Evolutionary conservation across 768 basidiomycete genomes (phyloP), one percentile per base, ranked within the genome.

Genomic region (Hirschioporus abietinus): DNA sequence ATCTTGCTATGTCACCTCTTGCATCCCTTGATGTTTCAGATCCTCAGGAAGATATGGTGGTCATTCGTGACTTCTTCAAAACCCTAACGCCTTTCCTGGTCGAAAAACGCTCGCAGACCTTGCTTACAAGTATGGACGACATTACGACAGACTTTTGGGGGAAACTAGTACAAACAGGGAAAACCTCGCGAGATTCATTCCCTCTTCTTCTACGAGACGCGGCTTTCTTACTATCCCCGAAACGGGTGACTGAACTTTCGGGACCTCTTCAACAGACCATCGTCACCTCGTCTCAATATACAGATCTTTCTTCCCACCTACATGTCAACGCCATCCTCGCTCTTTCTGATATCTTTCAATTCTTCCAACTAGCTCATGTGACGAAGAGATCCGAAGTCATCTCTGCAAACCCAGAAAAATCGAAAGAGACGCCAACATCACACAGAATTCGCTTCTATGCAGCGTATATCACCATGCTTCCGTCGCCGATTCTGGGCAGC

Each of bases 391-490:
- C 42, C 20, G 20, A 20, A 20, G n/a, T n/a, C n/a, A 52, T 52
- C 42, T 52, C 42, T 6, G 3, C 42, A 3, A 10, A 7, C 15
- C 15, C 42, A 52, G 42, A 52, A 52, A 52, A 20, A 1, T 23
- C 57, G 58, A 52, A 64, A 35, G 63, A 67, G 63, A 79, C 77
- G 63, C 84, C 83, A 70, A 74, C 85, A 63, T 74, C 79, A 9
- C 85, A 85, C 70, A 93, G 92, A 76, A 70, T 92, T 26, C 74
- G 80, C 17, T 93, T 89, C 76, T 93, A 93, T 69, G 85, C 85
- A 5, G 89, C 88, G 7, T 84, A 88, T 70, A 73, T 87, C 7
- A 67, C 84, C 24, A 79, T 83, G 0, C 82, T 79, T n/a, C 83
- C 88, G 0, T 70, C 78, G 58, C 68, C 70, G 3, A 71, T 80